Evolutionary conservation across 1,139 yeast genomes (phyloP).

Genomic region (Candida dubliniensis): DNA sequence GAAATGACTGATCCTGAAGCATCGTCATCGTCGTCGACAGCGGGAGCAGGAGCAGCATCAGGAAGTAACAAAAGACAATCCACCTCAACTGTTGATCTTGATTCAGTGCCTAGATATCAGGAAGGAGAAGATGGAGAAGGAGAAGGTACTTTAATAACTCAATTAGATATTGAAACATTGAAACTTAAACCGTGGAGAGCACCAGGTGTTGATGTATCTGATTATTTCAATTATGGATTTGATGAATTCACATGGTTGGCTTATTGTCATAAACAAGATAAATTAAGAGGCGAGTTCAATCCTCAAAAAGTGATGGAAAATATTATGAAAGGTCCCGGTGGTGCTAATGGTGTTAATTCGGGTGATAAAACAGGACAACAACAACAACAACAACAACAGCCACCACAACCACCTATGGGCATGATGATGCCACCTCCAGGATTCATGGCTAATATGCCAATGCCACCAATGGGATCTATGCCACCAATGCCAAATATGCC

Average conservation of each 20-base stretch:
- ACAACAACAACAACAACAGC: neutral
- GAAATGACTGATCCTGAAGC: conserved; percentile 49
- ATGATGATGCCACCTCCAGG: conserved; percentile 13
- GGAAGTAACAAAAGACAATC: conserved; percentile 22
- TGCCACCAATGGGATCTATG: conserved; percentile 1
- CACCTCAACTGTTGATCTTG: conserved; percentile 61
- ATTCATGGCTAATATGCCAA: conserved; percentile 13
- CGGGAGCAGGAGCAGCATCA: conserved; percentile 3
- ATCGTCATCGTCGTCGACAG: conserved; percentile 5
- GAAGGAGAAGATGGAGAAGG: no score
- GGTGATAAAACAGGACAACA: neutral
- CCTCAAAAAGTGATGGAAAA: conserved; percentile 53
- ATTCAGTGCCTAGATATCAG: conserved; percentile 66
- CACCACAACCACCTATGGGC: conserved; percentile 10
- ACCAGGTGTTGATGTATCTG: conserved; percentile 93
- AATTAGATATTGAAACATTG: conserved; percentile 76
- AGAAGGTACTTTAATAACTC: conserved; percentile 82
- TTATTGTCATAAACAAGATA: conserved; percentile 86
- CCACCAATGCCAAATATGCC: conserved; percentile 20
- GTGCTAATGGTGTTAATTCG: neutral
- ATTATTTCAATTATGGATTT: conserved; percentile 93
- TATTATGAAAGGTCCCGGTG: conserved; percentile 33
- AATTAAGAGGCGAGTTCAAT: conserved; percentile 73
- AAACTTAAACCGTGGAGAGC: conserved; percentile 98
- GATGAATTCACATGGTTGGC: conserved; percentile 97